phyloP scores from a whole-genome alignment of 257 asterid genomes.

The Nyctanthes arbortristis region DNA sequence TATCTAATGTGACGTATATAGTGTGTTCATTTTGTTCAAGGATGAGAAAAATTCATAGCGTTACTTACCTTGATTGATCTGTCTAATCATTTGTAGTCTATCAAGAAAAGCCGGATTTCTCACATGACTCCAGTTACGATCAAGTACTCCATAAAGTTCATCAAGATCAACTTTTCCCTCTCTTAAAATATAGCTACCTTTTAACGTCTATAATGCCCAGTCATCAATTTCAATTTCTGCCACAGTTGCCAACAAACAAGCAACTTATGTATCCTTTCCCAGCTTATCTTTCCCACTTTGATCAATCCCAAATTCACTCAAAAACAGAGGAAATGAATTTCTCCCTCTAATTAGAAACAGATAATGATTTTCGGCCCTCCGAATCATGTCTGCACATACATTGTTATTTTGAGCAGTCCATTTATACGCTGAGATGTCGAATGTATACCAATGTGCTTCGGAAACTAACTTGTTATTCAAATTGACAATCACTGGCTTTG shows the following conservation, averaged over 20 bases:
- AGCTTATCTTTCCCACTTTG: slow-evolving; percentile 41
- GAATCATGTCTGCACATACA: slow-evolving; percentile 22
- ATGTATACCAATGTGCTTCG: slow-evolving; percentile 73
- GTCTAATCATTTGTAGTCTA: slow-evolving; percentile 45
- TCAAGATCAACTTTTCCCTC: slow-evolving; percentile 35
- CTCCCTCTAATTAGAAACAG: slow-evolving; percentile 32
- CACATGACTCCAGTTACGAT: slow-evolving; percentile 44
- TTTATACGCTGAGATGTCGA: slow-evolving; percentile 16
- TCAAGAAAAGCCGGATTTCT: slow-evolving; percentile 40
- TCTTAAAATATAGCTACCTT: slow-evolving; percentile 61
- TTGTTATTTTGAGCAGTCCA: slow-evolving; percentile 41
- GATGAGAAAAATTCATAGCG: background rate
- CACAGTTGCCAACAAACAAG: slow-evolving; percentile 42
- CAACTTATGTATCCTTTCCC: slow-evolving; percentile 62
- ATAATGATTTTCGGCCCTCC: slow-evolving; percentile 27
- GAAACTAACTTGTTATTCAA: slow-evolving; percentile 49
- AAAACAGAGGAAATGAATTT: slow-evolving; percentile 45
- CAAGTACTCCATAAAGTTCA: slow-evolving; percentile 53
- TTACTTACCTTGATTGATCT: slow-evolving; percentile 53
- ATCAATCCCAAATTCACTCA: slow-evolving; percentile 67
- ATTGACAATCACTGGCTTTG: slow-evolving; percentile 29
- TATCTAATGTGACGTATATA: background rate
- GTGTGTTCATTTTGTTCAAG: no score
- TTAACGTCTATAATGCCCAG: slow-evolving; percentile 79
- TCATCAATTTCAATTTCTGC: slow-evolving; percentile 71